Evolutionary conservation across 352 stramenopile species (phyloP).

Genomic region (Pythium sp.): DNA sequence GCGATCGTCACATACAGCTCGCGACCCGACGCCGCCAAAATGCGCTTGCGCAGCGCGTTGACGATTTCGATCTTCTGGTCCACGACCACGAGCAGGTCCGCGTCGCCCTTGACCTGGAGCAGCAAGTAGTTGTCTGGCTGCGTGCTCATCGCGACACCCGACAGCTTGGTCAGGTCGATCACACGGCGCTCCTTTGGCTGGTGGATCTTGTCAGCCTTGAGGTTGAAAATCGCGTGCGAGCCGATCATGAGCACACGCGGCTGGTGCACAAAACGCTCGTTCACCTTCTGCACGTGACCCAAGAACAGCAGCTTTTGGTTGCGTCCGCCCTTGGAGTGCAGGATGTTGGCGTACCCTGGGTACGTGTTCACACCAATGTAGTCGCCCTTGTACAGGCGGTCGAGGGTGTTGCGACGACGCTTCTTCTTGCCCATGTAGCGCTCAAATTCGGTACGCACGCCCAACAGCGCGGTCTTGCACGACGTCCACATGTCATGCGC

Average conservation of each 20-base stretch:
- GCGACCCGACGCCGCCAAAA: constrained; percentile 51
- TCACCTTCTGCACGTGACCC: constrained; percentile 72
- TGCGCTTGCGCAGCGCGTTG: constrained; percentile 61
- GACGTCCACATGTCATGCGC: constrained; percentile 59
- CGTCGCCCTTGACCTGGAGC: constrained; percentile 71
- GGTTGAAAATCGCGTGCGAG: constrained; percentile 76
- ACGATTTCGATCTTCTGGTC: constrained; percentile 84
- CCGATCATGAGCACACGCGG: constrained; percentile 71
- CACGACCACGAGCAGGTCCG: constrained; percentile 65
- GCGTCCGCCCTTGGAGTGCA: constrained; percentile 43
- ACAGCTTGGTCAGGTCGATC: constrained; percentile 59
- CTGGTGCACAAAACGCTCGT: constrained; percentile 82
- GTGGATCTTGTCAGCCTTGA: constrained; percentile 83
- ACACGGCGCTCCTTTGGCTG: constrained; percentile 78
- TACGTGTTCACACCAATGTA: constrained; percentile 80
- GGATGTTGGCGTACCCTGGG: constrained; percentile 54
- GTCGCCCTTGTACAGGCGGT: constrained; percentile 70
- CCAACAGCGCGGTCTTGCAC: constrained; percentile 71
- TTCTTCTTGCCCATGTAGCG: constrained; percentile 85
- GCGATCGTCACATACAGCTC: constrained; percentile 67
- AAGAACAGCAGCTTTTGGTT: constrained; percentile 73
- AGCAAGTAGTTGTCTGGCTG: constrained; percentile 82
- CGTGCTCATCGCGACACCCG: constrained; percentile 67
- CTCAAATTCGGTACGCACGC: constrained; percentile 83
- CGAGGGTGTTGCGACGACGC: constrained; percentile 73